phyloP scores from a whole-genome alignment of 2,329 filamentous ascomycete genomes.

The Apiospora hydei region DNA sequence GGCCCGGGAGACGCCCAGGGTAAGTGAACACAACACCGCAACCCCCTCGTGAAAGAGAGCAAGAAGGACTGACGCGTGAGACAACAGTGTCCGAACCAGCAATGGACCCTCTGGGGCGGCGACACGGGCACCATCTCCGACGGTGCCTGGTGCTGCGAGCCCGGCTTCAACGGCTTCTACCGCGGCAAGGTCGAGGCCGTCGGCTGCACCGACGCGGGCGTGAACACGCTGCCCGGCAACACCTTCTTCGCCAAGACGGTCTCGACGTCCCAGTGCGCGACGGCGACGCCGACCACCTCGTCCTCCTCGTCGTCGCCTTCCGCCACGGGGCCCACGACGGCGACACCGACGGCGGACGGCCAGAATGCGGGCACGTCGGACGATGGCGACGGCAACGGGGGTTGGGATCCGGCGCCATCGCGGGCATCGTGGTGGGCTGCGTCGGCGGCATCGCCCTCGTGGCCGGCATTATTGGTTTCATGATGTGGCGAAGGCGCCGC shows the following conservation, averaged over 20 bases:
- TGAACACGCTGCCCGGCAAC: slow-evolving; percentile 4
- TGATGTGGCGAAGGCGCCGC: background rate
- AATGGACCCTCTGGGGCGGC: slow-evolving; percentile 18
- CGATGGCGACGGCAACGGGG: slow-evolving; percentile 23
- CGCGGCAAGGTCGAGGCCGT: slow-evolving; percentile 5
- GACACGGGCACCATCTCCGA: background rate
- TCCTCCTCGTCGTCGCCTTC: background rate
- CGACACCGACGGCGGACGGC: background rate
- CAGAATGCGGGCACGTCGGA: background rate
- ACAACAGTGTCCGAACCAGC: slow-evolving; percentile 14
- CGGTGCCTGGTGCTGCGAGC: slow-evolving; percentile 17
- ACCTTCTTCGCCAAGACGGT: slow-evolving; percentile 19
- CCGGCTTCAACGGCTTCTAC: slow-evolving; percentile 15
- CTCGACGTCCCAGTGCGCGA: slow-evolving; percentile 1
- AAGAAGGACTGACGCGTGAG: background rate
- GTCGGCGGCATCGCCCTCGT: slow-evolving; percentile 40
- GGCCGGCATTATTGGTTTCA: background rate
- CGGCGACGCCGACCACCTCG: background rate
- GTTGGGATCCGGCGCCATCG: slow-evolving; percentile 38
- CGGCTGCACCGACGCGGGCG: slow-evolving; percentile 3
- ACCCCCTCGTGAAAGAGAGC: too few species aligned
- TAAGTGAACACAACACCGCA: background rate
- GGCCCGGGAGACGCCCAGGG: background rate
- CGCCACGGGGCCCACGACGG: background rate
- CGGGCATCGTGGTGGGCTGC: slow-evolving; percentile 37